Conservation (phyloP, 2,329 filamentous ascomycete species). For the Ophiocordyceps camponoti-leonardi region DNA sequence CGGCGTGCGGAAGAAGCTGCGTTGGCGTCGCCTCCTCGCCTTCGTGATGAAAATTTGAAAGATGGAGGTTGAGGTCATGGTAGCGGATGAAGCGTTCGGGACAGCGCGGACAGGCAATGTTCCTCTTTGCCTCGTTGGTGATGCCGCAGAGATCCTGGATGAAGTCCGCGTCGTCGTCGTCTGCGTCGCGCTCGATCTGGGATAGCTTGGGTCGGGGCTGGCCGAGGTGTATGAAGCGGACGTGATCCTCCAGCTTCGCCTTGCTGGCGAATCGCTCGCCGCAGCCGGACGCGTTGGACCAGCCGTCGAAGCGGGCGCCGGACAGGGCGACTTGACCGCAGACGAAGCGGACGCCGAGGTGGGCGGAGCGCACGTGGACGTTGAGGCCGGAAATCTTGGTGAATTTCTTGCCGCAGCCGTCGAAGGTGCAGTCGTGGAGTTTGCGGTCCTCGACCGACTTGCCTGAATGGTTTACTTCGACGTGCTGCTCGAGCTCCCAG, state of each 20-base stretch:
- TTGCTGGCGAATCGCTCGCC: slow-evolving; percentile 63
- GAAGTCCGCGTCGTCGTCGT: slow-evolving; percentile 9
- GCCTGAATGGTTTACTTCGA: slow-evolving; percentile 60
- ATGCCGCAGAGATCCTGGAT: slow-evolving; percentile 26
- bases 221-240: slow-evolving; percentile 68
- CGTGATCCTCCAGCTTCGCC: slow-evolving; percentile 63
- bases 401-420: slow-evolving; percentile 59
- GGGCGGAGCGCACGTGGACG: slow-evolving; percentile 59
- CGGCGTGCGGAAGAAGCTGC: slow-evolving; percentile 8
- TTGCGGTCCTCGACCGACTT: slow-evolving; percentile 44
- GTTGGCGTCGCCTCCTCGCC: slow-evolving; percentile 6
- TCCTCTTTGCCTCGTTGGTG: slow-evolving; percentile 21
- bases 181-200: slow-evolving; percentile 3
- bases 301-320: slow-evolving; percentile 38
- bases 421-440: slow-evolving; percentile 46
- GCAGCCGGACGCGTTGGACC: slow-evolving; percentile 53
- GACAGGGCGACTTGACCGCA: slow-evolving; percentile 54
- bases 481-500: slow-evolving; percentile 55
- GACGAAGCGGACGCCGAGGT: slow-evolving; percentile 61
- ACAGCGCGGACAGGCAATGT: slow-evolving; percentile 28
- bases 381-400: slow-evolving; percentile 72
- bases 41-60: slow-evolving; percentile 13
- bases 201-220: slow-evolving; percentile 22
- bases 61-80: slow-evolving; percentile 30
- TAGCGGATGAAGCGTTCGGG: slow-evolving; percentile 28